Evolutionary conservation across 192 early-diverging fungal species (phyloP), one percentile per base, ranked within the genome.

Genomic region (Anaeromyces robustus): DNA sequence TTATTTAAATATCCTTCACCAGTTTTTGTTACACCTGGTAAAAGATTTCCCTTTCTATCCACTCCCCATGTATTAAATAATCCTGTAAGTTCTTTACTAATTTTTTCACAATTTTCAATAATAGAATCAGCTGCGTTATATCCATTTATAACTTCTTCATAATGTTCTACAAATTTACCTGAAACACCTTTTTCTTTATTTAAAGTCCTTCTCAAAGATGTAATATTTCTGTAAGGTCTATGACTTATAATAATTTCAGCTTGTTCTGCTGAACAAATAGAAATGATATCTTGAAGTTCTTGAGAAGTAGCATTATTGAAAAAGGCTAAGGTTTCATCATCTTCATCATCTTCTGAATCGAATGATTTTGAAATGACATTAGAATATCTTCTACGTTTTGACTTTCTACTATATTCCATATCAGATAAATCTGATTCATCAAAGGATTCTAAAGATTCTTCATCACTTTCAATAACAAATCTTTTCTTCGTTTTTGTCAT

Each of bases 121-220:
- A 92, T 84, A 28, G 41, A 83, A 80, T 92, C 92, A 12, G 91
- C 91, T 52, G 86, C 89, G n/a, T 78, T 85, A 83, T 90, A 95
- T 2, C 85, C 94, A 83, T 89, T 87, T 80, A 89, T 84, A 29
- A 92, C 85, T 2, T 89, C 85, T 68, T 85, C 80, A 78, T 91
- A 92, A 22, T 86, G 86, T 30, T 85, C 83, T n/a, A 91, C 83
- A 30, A 89, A 83, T 29, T 81, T 87, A 16, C 84, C 84, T 31
- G 86, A 86, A 13, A 92, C 85, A 19, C 91, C 90, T 13, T 86
- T 86, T 30, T 86, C 84, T 17, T 79, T 83, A 79, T 89, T 88
- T 82, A 94, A 80, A 26, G 84, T 82, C 28, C 84, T 79, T 81
- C 88, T 83, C 12, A 93, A 39, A 29, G 88, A 81, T 17, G 91